Percentiles rank a stretch among this genome's conserved stretches.
Evolutionary conservation across 495 filamentous ascomycete genomes (phyloP).

Genomic region (Hypoxylon lenormandii): DNA sequence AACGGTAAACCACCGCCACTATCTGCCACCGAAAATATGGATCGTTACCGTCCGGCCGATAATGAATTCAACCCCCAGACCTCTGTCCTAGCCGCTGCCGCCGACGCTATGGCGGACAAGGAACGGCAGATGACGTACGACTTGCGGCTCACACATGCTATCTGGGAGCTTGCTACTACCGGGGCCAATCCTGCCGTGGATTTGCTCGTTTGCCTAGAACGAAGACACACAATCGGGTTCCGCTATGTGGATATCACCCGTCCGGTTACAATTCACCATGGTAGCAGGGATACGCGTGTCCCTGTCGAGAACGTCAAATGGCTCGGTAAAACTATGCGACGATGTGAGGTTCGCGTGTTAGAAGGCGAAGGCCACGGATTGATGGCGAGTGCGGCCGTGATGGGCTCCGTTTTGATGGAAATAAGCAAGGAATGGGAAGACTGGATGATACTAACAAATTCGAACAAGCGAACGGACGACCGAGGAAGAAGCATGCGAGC

Average conservation of each 20-base stretch:
- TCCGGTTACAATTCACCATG: slow-evolving; percentile 91
- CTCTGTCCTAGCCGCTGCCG: slow-evolving; percentile 61
- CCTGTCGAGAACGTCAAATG: slow-evolving; percentile 95
- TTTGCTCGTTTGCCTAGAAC: slow-evolving; percentile 90
- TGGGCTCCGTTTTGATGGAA: slow-evolving; percentile 92
- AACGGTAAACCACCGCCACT: slow-evolving; percentile 35
- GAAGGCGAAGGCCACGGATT: slow-evolving; percentile 94
- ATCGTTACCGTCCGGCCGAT: slow-evolving; percentile 51
- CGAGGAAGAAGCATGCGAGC: slow-evolving; percentile 47
- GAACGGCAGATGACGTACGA: slow-evolving; percentile 87
- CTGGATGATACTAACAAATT: slow-evolving; percentile 72
- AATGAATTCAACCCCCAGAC: slow-evolving; percentile 42
- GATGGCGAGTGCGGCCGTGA: slow-evolving; percentile 93
- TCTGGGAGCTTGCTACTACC: slow-evolving; percentile 93
- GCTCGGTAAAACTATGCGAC: slow-evolving; percentile 91
- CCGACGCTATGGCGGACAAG: slow-evolving; percentile 65
- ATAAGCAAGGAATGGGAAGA: slow-evolving; percentile 96
- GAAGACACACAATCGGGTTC: slow-evolving; percentile 91
- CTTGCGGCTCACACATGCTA: slow-evolving; percentile 84
- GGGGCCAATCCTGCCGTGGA: slow-evolving; percentile 95
- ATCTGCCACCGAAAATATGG: slow-evolving; percentile 56
- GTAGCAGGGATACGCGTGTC: slow-evolving; percentile 88
- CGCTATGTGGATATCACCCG: slow-evolving; percentile 95
- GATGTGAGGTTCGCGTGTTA: slow-evolving; percentile 89
- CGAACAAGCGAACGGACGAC: slow-evolving; percentile 46